Conservation (phyloP, 768 basidiomycete genomes). For the Lentinula sp. region DNA sequence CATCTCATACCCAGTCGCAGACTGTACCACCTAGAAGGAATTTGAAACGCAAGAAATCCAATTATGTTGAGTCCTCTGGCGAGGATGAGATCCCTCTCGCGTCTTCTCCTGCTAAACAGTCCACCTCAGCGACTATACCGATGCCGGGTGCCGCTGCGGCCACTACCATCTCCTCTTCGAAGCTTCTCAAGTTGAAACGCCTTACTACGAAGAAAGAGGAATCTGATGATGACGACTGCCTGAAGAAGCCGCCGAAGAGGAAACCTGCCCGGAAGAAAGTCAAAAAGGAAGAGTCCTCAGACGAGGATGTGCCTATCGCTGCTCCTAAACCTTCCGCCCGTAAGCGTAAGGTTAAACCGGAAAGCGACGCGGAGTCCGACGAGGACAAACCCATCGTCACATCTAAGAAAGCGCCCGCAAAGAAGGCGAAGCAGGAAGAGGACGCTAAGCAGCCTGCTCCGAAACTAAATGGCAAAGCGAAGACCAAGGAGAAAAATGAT, state of each 20-base stretch:
- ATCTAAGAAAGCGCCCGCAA: constrained; percentile 38
- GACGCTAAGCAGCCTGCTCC: constrained; percentile 23
- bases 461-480: constrained; percentile 29
- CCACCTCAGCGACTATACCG: constrained; percentile 28
- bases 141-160: constrained; percentile 35
- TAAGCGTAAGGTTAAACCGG: constrained; percentile 43
- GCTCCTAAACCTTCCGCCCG: constrained; percentile 24
- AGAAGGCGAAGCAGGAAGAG: constrained; percentile 52
- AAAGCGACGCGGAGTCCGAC: constrained; percentile 44
- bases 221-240: constrained; percentile 44
- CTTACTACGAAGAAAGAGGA: constrained; percentile 36
- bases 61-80: constrained; percentile 48
- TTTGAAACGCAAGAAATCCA: constrained; percentile 57
- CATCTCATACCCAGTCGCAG: constrained; percentile 44
- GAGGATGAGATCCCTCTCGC: constrained; percentile 71
- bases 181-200: constrained; percentile 9
- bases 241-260: constrained; percentile 37
- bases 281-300: constrained; percentile 43
- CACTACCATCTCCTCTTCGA: constrained; percentile 24
- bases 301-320: constrained; percentile 29
- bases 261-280: constrained; percentile 61
- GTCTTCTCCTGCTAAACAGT: constrained; percentile 60
- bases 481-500: constrained; percentile 25
- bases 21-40: constrained; percentile 30
- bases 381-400: constrained; percentile 37